phyloP scores from a whole-genome alignment of 768 basidiomycete genomes.

The Coprinellus micaceus region DNA sequence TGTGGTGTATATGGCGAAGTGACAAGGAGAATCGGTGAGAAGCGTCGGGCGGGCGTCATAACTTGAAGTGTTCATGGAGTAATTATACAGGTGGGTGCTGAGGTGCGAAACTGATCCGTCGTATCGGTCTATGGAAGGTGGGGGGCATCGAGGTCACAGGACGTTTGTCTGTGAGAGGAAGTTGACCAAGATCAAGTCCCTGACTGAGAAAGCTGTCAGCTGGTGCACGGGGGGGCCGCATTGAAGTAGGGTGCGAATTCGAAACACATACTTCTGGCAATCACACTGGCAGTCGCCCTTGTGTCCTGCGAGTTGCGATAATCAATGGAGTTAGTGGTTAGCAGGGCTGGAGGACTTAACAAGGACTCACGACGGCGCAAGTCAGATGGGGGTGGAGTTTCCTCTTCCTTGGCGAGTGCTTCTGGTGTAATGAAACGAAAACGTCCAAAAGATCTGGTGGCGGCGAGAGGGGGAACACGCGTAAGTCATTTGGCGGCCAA shows the following conservation, averaged over 20 bases:
- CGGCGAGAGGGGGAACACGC: no score
- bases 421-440: conserved; percentile 47
- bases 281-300: not conserved
- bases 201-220: not conserved
- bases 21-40: no score
- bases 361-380: conserved; percentile 50
- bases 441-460: conserved; percentile 47
- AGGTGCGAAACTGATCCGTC: no score
- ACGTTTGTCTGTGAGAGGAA: conserved; percentile 31
- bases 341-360: not conserved
- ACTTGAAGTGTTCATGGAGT: no score
- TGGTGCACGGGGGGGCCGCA: not conserved
- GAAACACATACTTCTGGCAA: not conserved
- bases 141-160: conserved; percentile 19
- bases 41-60: no score
- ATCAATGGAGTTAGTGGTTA: conserved; percentile 12
- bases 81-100: no score
- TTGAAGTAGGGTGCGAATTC: not conserved
- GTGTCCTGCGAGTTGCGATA: conserved; percentile 31
- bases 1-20: no score
- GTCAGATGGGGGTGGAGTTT: conserved; percentile 53
- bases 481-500: not conserved
- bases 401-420: conserved; percentile 43
- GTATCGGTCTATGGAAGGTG: no score
- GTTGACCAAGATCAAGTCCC: conserved; percentile 21